Base-by-base conservation (phyloP, 2,329 filamentous ascomycete genomes). In the Arthroderma uncinatum region DNA sequence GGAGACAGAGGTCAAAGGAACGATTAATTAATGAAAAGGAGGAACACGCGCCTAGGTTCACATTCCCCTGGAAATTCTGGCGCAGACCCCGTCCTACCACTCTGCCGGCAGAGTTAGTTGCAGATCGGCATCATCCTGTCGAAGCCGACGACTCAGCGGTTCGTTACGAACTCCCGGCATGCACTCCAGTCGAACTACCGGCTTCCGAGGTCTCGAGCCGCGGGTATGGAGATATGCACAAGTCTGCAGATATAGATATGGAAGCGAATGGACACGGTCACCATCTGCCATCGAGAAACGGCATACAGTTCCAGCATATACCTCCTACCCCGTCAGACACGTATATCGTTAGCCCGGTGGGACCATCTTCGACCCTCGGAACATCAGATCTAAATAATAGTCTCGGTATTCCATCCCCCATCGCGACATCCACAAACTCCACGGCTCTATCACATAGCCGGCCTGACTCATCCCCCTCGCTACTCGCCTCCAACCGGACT, bases 121-220 rank as follows among this genome's bases (percentile, higher is more conserved):
- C 58, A 6, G 65, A 67, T 53, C 64, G 63, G 48, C 62, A 55
- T 23, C 62, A 65, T 40, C 62, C 63, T 4, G 59, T 59, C 21
- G 66, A 68, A 58, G 62, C 65, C 2, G 65, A 65, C 53, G 40
- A 60, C 14, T 60, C 62, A 2, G 61, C 58, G 12, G 60, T 61
- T 54, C 58, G 33, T 21, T 62, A 33, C 54, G 62, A 58, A 69
- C 68, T 58, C 58, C 60, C 56, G 7, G 54, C 47, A 2, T 39
- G 40, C 25, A n/a, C 42, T 21, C 56, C 53, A 7, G 54, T 44
- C 23, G 59, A 60, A 40, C 37, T 60, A 9, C 57, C 57, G 48
- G 59, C 54, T 7, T 53, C 57, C 2, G 57, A 59, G 40, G 37
- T 59, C 5, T 33, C 28, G 6, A 10, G n/a, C 16, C 7, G 25